Percentiles rank a stretch among this genome's conserved stretches.
These are phyloP conservation scores for Fusarium sp. DNA, from an alignment of 2,329 filamentous ascomycete genomes.

Conservation along the genomic window DNA sequence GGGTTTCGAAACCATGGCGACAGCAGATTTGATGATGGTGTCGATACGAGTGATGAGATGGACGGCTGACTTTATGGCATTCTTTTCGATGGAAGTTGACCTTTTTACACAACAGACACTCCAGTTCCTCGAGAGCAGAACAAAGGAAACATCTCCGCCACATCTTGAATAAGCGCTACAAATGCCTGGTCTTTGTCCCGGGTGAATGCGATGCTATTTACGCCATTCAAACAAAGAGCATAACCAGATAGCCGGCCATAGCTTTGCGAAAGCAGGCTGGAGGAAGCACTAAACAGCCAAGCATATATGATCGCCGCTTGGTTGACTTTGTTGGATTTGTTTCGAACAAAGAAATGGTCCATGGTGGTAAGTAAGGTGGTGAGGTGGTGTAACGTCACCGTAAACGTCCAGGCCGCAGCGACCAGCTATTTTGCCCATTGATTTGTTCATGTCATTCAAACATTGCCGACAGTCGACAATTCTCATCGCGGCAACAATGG, in stretches of 20 bases:
- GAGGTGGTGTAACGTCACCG: slow-evolving; percentile 10
- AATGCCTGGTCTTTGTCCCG: slow-evolving; percentile 38
- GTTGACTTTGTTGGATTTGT: slow-evolving; percentile 19
- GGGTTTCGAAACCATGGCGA: slow-evolving; percentile 17
- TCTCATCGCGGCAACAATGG: not conserved
- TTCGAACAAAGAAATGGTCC: slow-evolving; percentile 38
- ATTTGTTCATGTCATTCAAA: slow-evolving; percentile 1
- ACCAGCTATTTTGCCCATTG: slow-evolving; percentile 1
- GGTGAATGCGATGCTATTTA: slow-evolving; percentile 7
- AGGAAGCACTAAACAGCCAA: not conserved
- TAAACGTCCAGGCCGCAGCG: slow-evolving; percentile 1
- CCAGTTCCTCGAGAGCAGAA: slow-evolving; percentile 18
- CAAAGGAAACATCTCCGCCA: slow-evolving; percentile 37
- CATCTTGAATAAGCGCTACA: slow-evolving; percentile 7
- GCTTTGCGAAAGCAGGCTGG: not conserved
- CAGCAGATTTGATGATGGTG: not conserved
- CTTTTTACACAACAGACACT: not conserved
- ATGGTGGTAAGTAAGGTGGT: not conserved
- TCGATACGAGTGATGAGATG: slow-evolving; percentile 7
- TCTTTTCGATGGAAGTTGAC: not conserved
- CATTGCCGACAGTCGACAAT: not conserved
- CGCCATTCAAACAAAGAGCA: slow-evolving; percentile 21
- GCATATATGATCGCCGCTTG: slow-evolving; percentile 3
- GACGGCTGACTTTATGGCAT: slow-evolving; percentile 3
- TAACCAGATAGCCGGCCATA: not conserved